Conservation (phyloP, 345 rosid genomes). For the Lumnitzera racemosa region DNA sequence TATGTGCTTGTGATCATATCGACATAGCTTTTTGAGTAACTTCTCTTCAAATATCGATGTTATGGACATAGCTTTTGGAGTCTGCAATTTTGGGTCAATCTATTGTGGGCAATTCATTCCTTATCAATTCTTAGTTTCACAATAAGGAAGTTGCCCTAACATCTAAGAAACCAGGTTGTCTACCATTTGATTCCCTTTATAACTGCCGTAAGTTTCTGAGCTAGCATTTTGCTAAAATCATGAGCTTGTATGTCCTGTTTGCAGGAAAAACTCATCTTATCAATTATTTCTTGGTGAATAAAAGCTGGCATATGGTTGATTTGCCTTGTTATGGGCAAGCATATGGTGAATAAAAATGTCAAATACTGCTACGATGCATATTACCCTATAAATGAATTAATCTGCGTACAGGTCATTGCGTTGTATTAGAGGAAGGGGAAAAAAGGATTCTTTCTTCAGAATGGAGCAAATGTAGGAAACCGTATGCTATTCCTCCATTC, state of each 20-base stretch:
- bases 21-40: neutral
- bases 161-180: conserved; percentile 73
- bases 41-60: conserved; percentile 7
- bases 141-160: conserved; percentile 92
- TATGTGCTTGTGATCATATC: too few relatives aligned
- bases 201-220: neutral
- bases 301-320: conserved; percentile 92
- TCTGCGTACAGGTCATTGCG: too few relatives aligned
- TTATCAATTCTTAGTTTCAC: conserved; percentile 75
- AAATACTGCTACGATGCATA: too few relatives aligned
- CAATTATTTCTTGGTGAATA: conserved; percentile 88
- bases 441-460: too few relatives aligned
- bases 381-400: too few relatives aligned
- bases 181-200: neutral
- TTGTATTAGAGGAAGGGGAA: too few relatives aligned
- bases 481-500: too few relatives aligned
- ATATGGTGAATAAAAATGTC: too few relatives aligned
- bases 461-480: too few relatives aligned
- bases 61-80: conserved; percentile 60
- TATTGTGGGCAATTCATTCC: conserved; percentile 92
- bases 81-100: conserved; percentile 86
- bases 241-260: neutral
- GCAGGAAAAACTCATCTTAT: conserved; percentile 95
- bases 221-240: neutral
- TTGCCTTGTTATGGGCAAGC: too few relatives aligned